phyloP scores from a whole-genome alignment of 345 rosid species.

The Psidium friedrichsthalianum region DNA sequence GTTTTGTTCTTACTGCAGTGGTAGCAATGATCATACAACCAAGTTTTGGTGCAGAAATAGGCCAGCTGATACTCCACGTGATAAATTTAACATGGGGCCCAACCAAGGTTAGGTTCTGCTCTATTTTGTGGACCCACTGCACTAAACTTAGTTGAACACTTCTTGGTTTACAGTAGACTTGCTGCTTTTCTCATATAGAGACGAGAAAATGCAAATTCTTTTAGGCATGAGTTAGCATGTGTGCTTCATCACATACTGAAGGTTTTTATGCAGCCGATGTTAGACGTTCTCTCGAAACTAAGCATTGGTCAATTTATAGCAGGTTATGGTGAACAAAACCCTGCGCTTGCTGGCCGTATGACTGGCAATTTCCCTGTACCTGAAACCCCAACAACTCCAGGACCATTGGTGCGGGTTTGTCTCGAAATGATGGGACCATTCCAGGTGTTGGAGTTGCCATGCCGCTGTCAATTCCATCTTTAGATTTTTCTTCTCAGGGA shows the following conservation, averaged over 20 bases:
- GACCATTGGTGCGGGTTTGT: conserved; percentile 65
- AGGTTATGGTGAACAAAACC: conserved; percentile 87
- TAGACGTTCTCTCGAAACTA: neutral
- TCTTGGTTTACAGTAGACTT: neutral
- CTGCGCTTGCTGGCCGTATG: conserved; percentile 56
- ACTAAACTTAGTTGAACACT: neutral
- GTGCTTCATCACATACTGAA: neutral
- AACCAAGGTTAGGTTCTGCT: conserved; percentile 46
- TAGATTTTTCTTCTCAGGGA: conserved; percentile 71
- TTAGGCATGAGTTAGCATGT: neutral
- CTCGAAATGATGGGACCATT: conserved; percentile 87
- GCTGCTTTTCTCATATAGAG: neutral
- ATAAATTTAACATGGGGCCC: conserved; percentile 58
- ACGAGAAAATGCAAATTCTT: neutral
- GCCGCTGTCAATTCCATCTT: conserved; percentile 48
- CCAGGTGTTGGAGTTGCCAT: conserved; percentile 92
- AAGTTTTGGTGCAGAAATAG: conserved; percentile 99
- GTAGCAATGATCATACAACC: conserved; percentile 91
- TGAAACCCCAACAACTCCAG: conserved; percentile 74
- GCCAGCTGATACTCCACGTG: conserved; percentile 88
- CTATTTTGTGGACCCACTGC: neutral
- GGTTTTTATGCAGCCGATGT: neutral
- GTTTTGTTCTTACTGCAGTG: conserved; percentile 47
- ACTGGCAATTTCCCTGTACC: conserved; percentile 59
- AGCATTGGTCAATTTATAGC: neutral